Evolutionary conservation across 345 rosid genomes (phyloP), one percentile per base, ranked within the genome.

Genomic region (Euphorbia lathyris): DNA sequence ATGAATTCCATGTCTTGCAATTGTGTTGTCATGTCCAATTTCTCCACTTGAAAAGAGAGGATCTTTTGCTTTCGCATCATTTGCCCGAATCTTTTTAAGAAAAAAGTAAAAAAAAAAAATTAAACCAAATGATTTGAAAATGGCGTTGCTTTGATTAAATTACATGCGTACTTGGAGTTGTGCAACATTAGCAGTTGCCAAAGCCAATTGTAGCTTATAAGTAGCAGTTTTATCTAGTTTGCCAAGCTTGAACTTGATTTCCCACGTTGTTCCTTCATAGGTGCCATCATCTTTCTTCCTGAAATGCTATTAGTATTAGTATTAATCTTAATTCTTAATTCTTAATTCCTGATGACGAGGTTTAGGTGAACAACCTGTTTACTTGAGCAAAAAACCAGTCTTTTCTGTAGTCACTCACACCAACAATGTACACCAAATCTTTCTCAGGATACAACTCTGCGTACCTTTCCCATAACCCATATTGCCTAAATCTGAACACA

Each of bases 301-400:
- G 66, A 68, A 69, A 52, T 36, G n/a, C n/a, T n/a, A n/a, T n/a
- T n/a, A n/a, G n/a, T n/a, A n/a, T n/a, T n/a, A n/a, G n/a, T n/a
- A n/a, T n/a, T n/a, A n/a, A n/a, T n/a, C n/a, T n/a, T n/a, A n/a
- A n/a, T n/a, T n/a, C n/a, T n/a, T n/a, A n/a, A n/a, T n/a, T n/a
- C n/a, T n/a, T n/a, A n/a, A n/a, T n/a, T n/a, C n/a, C n/a, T n/a
- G n/a, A n/a, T n/a, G n/a, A n/a, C n/a, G n/a, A n/a, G n/a, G n/a
- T n/a, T n/a, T n/a, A 20, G 13, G 11, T 66, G 70, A 61, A 42
- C 25, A 5, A 88, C 98, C 97, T 90, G 63, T 84, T 76, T 43
- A 84, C 90, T 65, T 92, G 97, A 61, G 85, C 92, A 63, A 82
- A 93, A 72, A 90, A 89, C 98, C 98, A 93, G 58, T 90, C 98